Evolutionary conservation across 73 alveolate species (phyloP).

Genomic region (Tetrahymena thermophila): DNA sequence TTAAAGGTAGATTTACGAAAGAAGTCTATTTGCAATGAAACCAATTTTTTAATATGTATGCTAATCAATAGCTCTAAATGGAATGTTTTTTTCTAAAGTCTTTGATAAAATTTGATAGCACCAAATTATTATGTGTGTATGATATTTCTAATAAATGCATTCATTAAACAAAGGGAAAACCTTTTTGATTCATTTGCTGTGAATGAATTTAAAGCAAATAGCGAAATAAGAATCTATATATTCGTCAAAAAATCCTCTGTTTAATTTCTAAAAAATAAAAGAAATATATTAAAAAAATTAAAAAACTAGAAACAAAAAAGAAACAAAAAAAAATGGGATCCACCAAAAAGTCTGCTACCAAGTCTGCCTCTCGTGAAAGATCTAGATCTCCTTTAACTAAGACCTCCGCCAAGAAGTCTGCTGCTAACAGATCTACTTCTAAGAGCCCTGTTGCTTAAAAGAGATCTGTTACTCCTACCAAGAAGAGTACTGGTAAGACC

Average conservation of each 20-base stretch:
- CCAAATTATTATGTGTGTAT: too few relatives aligned
- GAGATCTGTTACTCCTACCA: not conserved
- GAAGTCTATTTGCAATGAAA: not conserved
- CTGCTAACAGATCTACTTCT: not conserved
- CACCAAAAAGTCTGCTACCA: not conserved
- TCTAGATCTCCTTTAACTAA: not conserved
- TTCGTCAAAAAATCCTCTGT: not conserved
- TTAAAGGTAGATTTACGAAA: not conserved
- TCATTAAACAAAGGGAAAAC: not conserved
- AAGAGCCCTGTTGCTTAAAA: not conserved
- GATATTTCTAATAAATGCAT: not conserved
- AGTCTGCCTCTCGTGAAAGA: not conserved
- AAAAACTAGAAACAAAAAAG: not conserved
- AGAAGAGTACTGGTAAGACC: not conserved
- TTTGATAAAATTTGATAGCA: not conserved
- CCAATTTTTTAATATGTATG: not conserved
- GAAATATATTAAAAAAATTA: not conserved
- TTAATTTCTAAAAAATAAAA: not conserved
- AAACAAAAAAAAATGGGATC: not conserved
- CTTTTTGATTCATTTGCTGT: not conserved
- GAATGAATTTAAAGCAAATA: not conserved
- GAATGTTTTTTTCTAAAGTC: not conserved
- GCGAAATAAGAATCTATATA: not conserved
- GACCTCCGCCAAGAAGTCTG: slow-evolving; percentile 4
- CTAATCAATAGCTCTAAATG: not conserved